A percentile compares a stretch with the other conserved stretches of the same genome.
Evolutionary conservation across 1,139 yeast species (phyloP).

Genomic region (Hyphopichia pseudoburtonii): DNA sequence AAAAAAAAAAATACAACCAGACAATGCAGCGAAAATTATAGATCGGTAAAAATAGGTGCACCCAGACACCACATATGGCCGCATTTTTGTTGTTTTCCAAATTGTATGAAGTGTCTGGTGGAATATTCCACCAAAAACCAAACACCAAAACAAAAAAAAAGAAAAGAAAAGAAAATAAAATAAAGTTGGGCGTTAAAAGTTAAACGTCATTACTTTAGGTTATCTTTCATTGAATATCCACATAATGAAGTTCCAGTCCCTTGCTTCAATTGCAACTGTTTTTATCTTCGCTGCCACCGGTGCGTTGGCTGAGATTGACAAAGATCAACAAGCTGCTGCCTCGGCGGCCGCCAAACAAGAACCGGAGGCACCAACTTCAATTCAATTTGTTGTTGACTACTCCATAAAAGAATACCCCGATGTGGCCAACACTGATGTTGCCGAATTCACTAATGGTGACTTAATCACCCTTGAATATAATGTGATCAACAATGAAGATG

Average conservation of each 20-base stretch:
- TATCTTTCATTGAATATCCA: background rate
- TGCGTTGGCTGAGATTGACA: no score
- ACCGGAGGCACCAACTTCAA: slow-evolving; percentile 9
- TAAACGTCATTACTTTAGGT: background rate
- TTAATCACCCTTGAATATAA: slow-evolving; percentile 54
- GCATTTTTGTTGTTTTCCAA: no score
- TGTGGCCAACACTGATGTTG: slow-evolving; percentile 32
- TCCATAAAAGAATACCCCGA: slow-evolving; percentile 42
- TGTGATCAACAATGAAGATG: slow-evolving; percentile 58
- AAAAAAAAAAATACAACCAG: no score
- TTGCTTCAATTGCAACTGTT: background rate
- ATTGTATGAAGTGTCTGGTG: no score
- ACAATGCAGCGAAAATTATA: no score
- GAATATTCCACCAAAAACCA: no score
- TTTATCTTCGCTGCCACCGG: no score
- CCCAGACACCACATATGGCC: no score
- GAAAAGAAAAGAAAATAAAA: background rate
- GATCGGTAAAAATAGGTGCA: no score
- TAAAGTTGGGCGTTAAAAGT: background rate
- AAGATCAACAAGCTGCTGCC: slow-evolving; percentile 10
- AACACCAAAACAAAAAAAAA: no score
- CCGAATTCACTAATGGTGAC: slow-evolving; percentile 52
- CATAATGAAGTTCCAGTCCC: background rate
- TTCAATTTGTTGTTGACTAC: slow-evolving; percentile 44
- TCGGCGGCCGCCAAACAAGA: slow-evolving; percentile 19